These are phyloP conservation scores for Xylariaceae sp. DNA, from an alignment of 2,329 filamentous ascomycete genomes.

Conservation along the genomic window DNA sequence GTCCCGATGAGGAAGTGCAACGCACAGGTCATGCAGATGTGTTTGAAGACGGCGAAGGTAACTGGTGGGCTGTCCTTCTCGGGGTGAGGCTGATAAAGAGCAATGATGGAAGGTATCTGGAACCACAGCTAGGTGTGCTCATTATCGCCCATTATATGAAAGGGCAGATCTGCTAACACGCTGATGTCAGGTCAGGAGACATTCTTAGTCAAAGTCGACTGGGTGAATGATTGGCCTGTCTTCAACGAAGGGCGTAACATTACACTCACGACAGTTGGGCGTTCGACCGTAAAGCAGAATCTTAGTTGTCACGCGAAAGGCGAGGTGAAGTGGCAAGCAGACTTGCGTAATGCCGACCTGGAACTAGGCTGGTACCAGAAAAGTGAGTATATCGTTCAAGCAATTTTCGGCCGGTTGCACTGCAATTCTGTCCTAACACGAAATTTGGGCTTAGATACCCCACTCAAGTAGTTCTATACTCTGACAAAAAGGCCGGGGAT, in stretches of 20 bases:
- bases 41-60: constrained; percentile 40
- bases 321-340: constrained; percentile 32
- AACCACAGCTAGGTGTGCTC: constrained; percentile 43
- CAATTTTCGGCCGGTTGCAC: neutral
- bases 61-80: constrained; percentile 47
- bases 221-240: constrained; percentile 49
- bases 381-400: constrained; percentile 22
- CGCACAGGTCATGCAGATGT: constrained; percentile 48
- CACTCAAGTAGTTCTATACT: constrained; percentile 43
- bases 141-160: constrained; percentile 5
- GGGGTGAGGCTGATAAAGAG: constrained; percentile 38
- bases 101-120: constrained; percentile 28
- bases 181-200: constrained; percentile 41
- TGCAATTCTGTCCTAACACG: neutral
- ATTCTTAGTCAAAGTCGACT: constrained; percentile 46
- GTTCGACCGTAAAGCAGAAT: constrained; percentile 20
- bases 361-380: constrained; percentile 39
- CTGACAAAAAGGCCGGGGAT: constrained; percentile 40
- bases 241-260: constrained; percentile 46
- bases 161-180: too few species aligned
- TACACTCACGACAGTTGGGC: constrained; percentile 33
- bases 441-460: too few species aligned
- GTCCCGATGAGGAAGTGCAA: constrained; percentile 44
- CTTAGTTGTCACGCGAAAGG: constrained; percentile 25
- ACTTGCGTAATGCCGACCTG: constrained; percentile 31